Percentiles rank a stretch among this genome's conserved stretches.
Evolutionary conservation across 768 basidiomycete species (phyloP).

Genomic region (Naganishia antarctica): DNA sequence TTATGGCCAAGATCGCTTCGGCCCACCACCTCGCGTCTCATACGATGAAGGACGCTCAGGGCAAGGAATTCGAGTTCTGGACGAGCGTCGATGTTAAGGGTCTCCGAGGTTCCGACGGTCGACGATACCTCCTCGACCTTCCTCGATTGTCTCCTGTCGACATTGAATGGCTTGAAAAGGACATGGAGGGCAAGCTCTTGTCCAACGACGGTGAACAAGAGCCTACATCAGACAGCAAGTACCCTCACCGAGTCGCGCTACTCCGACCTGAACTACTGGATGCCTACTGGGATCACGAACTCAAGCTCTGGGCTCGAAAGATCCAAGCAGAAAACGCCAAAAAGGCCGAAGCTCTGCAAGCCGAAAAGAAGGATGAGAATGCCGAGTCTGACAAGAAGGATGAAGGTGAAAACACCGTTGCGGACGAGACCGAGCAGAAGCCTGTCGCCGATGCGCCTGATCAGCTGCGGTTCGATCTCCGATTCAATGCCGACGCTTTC

Average conservation of each 20-base stretch:
- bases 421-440: constrained; percentile 26
- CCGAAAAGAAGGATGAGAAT: constrained; percentile 31
- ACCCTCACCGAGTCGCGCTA: constrained; percentile 52
- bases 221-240: constrained; percentile 27
- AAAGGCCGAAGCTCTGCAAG: constrained; percentile 27
- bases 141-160: constrained; percentile 51
- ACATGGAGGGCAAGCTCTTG: constrained; percentile 38
- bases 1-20: constrained; percentile 50
- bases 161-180: constrained; percentile 52
- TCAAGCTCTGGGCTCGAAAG: constrained; percentile 49
- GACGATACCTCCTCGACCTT: constrained; percentile 52
- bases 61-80: constrained; percentile 46
- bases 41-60: constrained; percentile 47
- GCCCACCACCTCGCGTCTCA: constrained; percentile 50
- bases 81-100: constrained; percentile 52
- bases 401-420: constrained; percentile 33
- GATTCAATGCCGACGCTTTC: constrained; percentile 54
- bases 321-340: constrained; percentile 36
- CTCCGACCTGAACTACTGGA: constrained; percentile 53
- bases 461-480: constrained; percentile 46
- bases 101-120: constrained; percentile 51
- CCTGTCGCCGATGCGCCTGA: constrained; percentile 12
- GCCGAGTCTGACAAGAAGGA: constrained; percentile 30
- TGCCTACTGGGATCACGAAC: constrained; percentile 51
- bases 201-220: constrained; percentile 26